Evolutionary conservation across 2,329 filamentous ascomycete species (phyloP).

Genomic region (Colletotrichum incanum): DNA sequence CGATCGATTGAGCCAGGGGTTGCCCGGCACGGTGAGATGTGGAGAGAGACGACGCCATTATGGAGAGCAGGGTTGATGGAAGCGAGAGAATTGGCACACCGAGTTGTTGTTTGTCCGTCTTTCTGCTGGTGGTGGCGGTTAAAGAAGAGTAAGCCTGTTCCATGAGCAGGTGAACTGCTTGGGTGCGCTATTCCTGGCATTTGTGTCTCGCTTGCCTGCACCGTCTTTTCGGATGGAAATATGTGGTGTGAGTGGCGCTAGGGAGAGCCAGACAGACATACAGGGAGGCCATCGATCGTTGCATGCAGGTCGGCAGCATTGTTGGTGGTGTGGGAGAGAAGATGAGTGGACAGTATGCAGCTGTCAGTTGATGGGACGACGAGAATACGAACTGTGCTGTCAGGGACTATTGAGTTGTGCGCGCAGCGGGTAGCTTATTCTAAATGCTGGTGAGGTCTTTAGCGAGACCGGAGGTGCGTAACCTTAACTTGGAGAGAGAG

Average conservation of each 20-base stretch:
- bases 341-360: conserved; percentile 29
- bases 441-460: neutral
- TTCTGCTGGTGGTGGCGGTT: neutral
- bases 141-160: conserved; percentile 4
- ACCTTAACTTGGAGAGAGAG: neutral
- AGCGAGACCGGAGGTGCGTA: neutral
- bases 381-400: conserved; percentile 30
- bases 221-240: conserved; percentile 22
- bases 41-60: conserved; percentile 8
- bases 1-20: conserved; percentile 32
- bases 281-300: conserved; percentile 14
- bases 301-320: conserved; percentile 13
- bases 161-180: neutral
- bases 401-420: conserved; percentile 18
- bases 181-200: conserved; percentile 19
- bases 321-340: conserved; percentile 20
- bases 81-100: neutral
- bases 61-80: neutral
- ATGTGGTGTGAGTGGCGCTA: neutral
- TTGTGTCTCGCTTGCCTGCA: conserved; percentile 14
- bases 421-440: neutral
- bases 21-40: conserved; percentile 21
- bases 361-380: conserved; percentile 39
- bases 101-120: conserved; percentile 1
- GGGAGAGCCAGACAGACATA: conserved; percentile 1